phyloP scores from a whole-genome alignment of 108 stramenopile genomes.

The Pseudonitzschia delicatissima region DNA sequence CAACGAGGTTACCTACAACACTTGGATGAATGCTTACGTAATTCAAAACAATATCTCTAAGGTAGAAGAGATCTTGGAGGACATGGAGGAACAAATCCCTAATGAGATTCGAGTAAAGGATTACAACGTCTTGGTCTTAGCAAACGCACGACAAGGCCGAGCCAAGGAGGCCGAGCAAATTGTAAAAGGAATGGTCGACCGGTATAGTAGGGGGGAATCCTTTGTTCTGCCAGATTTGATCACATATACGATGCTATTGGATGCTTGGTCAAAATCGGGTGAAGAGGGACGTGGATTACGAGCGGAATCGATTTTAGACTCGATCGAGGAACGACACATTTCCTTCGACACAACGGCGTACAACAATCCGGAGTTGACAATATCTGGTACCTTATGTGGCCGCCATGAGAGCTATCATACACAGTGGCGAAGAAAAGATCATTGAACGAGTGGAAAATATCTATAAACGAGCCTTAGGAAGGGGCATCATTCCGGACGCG shows the following conservation, averaged over 20 bases:
- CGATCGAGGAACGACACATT: slow-evolving; percentile 16
- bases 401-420: slow-evolving; percentile 22
- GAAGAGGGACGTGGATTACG: slow-evolving; percentile 50
- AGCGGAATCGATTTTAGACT: slow-evolving; percentile 52
- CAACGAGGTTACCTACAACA: slow-evolving; percentile 42
- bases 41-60: slow-evolving; percentile 21
- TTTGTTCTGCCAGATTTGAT: slow-evolving; percentile 22
- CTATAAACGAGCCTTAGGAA: background rate
- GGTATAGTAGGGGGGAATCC: slow-evolving; percentile 4
- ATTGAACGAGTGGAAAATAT: slow-evolving; percentile 18
- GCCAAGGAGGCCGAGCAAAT: slow-evolving; percentile 32
- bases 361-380: slow-evolving; percentile 8
- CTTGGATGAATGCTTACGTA: slow-evolving; percentile 52
- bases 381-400: slow-evolving; percentile 13
- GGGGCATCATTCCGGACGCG: slow-evolving; percentile 14
- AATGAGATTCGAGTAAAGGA: slow-evolving; percentile 14
- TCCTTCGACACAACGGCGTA: slow-evolving; percentile 7
- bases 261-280: slow-evolving; percentile 60
- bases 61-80: slow-evolving; percentile 16
- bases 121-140: slow-evolving; percentile 37
- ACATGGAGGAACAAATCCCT: slow-evolving; percentile 19
- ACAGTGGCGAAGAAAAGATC: slow-evolving; percentile 14
- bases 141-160: slow-evolving; percentile 27
- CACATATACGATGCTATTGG: slow-evolving; percentile 36
- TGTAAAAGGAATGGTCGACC: slow-evolving; percentile 28